These are phyloP conservation scores for Conringia planisiliqua DNA, from an alignment of 345 rosid genomes.

Conservation along the genomic window DNA sequence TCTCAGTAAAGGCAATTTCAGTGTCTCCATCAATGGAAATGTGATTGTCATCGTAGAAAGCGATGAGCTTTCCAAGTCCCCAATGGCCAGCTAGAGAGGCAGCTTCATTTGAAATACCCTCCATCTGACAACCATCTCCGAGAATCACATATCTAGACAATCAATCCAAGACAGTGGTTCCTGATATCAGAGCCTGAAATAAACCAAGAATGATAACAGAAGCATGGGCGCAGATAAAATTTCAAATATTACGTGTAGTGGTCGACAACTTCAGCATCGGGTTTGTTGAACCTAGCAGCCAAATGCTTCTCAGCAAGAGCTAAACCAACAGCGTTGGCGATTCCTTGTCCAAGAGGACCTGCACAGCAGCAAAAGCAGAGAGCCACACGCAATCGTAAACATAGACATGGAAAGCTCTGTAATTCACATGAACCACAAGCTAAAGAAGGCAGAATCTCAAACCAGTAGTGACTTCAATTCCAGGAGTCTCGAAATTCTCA, in stretches of 20 bases:
- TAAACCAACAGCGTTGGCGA: constrained; percentile 91
- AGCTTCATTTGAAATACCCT: constrained; percentile 90
- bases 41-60: constrained; percentile 98
- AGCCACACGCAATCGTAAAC: not conserved
- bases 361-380: constrained; percentile 15
- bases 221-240: not conserved
- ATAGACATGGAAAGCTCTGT: not conserved
- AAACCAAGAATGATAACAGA: not conserved
- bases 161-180: not conserved
- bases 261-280: constrained; percentile 70
- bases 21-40: constrained; percentile 99
- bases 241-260: constrained; percentile 70
- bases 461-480: constrained; percentile 99
- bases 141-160: constrained; percentile 59
- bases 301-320: constrained; percentile 93
- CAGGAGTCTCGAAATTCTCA: constrained; percentile 99
- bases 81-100: constrained; percentile 94
- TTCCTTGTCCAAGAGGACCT: constrained; percentile 97
- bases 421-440: not conserved
- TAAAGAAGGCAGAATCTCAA: constrained; percentile 10
- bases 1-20: constrained; percentile 94
- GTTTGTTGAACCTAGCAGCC: constrained; percentile 90
- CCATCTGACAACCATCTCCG: constrained; percentile 99
- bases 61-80: constrained; percentile 99
- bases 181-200: not conserved